Evolutionary conservation across 257 asterid species (phyloP).

Genomic region (Jaltomata sinuosa): DNA sequence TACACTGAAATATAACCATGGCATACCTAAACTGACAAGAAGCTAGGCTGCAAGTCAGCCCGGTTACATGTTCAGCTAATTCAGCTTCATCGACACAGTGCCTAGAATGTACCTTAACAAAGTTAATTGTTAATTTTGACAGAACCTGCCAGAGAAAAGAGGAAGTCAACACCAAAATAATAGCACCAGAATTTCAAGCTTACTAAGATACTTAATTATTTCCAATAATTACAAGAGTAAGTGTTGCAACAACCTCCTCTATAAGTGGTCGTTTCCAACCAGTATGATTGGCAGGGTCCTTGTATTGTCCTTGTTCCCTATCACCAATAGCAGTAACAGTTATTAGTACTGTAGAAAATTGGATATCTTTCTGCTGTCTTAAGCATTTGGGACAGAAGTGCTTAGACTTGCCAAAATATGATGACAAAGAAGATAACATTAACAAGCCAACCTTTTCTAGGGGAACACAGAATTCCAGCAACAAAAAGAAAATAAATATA

Average conservation of each 20-base stretch:
- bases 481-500: not conserved
- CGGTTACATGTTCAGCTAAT: conserved; percentile 90
- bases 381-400: not conserved
- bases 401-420: not conserved
- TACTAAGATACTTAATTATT: not conserved
- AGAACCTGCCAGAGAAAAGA: conserved; percentile 32
- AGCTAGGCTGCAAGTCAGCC: conserved; percentile 87
- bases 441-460: not conserved
- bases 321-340: conserved; percentile 4
- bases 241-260: conserved; percentile 66
- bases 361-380: not conserved
- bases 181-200: not conserved
- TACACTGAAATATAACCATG: not conserved
- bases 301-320: conserved; percentile 84
- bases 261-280: conserved; percentile 82
- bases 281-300: conserved; percentile 46
- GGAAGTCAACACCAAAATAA: not conserved
- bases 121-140: conserved; percentile 61
- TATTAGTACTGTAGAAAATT: not conserved
- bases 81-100: conserved; percentile 90
- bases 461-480: not conserved
- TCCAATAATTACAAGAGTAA: not conserved
- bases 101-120: conserved; percentile 64
- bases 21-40: conserved; percentile 80
- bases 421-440: not conserved